phyloP scores from a whole-genome alignment of 441 rosid species.

The Euphorbia corollata region DNA sequence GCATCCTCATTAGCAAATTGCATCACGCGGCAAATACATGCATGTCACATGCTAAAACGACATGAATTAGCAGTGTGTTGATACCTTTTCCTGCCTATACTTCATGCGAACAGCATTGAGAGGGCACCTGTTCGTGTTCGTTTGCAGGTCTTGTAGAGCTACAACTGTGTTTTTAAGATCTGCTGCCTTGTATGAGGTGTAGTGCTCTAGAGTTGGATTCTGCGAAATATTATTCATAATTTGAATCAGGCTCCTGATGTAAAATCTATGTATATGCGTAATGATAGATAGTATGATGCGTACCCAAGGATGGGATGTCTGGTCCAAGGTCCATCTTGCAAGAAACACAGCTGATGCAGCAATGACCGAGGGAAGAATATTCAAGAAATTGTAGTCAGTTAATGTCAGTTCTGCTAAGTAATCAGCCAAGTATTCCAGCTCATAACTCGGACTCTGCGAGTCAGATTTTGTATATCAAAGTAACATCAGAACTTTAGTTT shows the following conservation, averaged over 20 bases:
- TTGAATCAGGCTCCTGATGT: conserved; percentile 17
- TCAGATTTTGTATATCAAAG: conserved; percentile 9
- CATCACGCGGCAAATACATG: too few relatives aligned
- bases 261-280: conserved; percentile 7
- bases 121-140: conserved; percentile 46
- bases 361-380: conserved; percentile 55
- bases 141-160: conserved; percentile 62
- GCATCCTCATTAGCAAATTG: conserved; percentile 14
- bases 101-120: conserved; percentile 55
- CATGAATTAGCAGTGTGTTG: not conserved
- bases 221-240: conserved; percentile 28
- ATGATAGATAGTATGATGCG: conserved; percentile 18
- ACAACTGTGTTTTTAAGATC: conserved; percentile 55
- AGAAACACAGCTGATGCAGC: conserved; percentile 83
- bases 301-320: conserved; percentile 70
- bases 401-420: conserved; percentile 68
- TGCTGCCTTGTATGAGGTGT: conserved; percentile 53
- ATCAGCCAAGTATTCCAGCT: conserved; percentile 67
- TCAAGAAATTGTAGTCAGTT: conserved; percentile 48
- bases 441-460: conserved; percentile 47
- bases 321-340: conserved; percentile 73
- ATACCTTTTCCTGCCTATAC: conserved; percentile 65
- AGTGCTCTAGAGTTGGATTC: conserved; percentile 73
- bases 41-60: not conserved
- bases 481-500: conserved; percentile 12